Base-by-base conservation (phyloP, 139 green algal species). In the Chlorella sorokiniana region DNA sequence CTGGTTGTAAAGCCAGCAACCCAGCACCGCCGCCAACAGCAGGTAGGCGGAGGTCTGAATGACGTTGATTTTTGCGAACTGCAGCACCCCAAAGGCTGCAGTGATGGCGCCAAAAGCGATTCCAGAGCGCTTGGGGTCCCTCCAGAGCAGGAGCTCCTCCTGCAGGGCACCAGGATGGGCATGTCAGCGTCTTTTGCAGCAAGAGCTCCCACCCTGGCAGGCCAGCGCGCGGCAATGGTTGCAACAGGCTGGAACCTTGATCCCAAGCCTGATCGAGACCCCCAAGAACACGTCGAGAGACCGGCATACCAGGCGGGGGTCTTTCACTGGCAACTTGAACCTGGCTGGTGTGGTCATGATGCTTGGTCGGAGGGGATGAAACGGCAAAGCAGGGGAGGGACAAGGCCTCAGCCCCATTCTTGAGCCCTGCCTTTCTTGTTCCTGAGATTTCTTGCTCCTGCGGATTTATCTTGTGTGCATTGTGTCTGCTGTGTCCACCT, bases 101-200 rank as follows among this genome's bases (percentile, higher is more conserved):
- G 88, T 91, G 29, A 76, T 54, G 48, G 4, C 82, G 37, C 40
- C 85, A 33, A 94, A 81, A 8, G 85, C 84, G 2, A 83, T 69
- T 20, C 81, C 90, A 35, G 56, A 82, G 64, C 86, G 82, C 33
- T 74, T 74, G 11, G 74, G 65, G 65, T 94, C 86, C 29, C 82
- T 69, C 90, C 90, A 94, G 37, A 94, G 67, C 38, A 94, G 72
- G 8, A 94, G 63, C 40, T 91, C 87, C 59, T 92, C 87, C 51
- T 79, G 72, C 72, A 56, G 16, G 48, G 48, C 48, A 31, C 18
- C 56, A 65, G 56, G n/a, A 22, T 33, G 11, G 48, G 56, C 56
- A 65, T 65, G 56, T 65, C 6, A n/a, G 56, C 16, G 56, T 16
- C 23, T 65, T n/a, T 6, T 29, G 18, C 23, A 6, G 56, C 56